Evolutionary conservation across 108 stramenopile genomes (phyloP), one percentile per base, ranked within the genome.

Genomic region (Asterionellopsis glacialis): DNA sequence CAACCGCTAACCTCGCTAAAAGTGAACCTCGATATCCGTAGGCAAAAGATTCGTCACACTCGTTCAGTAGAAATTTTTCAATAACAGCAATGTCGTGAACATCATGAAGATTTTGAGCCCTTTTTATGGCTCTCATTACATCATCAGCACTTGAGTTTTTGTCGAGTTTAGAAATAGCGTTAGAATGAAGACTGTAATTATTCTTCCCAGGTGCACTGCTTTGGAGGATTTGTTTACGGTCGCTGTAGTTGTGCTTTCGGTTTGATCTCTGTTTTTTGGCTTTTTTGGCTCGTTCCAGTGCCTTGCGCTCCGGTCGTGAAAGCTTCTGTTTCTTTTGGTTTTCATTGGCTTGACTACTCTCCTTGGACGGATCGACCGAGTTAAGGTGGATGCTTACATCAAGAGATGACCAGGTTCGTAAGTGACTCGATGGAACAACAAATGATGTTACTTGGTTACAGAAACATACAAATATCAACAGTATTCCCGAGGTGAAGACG

Each of bases 51-150:
- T 74, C 66, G 73, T 82, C 82, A 19, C 73, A 74, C 51, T 88
- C 70, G 24, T 84, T 79, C 42, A 91, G 50, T 55, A 91, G 71
- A 61, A 91, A 91, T 45, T 79, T 70, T 25, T 71, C 83, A 79
- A 92, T 80, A 28, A 70, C 71, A 23, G 54, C 24, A 18, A 92
- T 27, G 59, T 88, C 85, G 45, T 85, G 81, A 45, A 63, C 63
- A 70, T 88, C 84, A 56, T 88, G 87, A 15, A 56, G 68, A 64
- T 88, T 92, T 63, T 89, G 86, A n/a, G 88, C 85, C 15, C 86
- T 54, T 53, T 84, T 84, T 44, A 84, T 79, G 57, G 83, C 78
- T 52, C 67, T 72, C 51, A 85, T 55, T 9, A 93, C 84, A 45
- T 93, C 86, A 41, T 90, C 84, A 1, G 84, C 71, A 0, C 85